Base-by-base conservation (phyloP, 2,329 filamentous ascomycete genomes). In the Aspergillus tanneri region DNA sequence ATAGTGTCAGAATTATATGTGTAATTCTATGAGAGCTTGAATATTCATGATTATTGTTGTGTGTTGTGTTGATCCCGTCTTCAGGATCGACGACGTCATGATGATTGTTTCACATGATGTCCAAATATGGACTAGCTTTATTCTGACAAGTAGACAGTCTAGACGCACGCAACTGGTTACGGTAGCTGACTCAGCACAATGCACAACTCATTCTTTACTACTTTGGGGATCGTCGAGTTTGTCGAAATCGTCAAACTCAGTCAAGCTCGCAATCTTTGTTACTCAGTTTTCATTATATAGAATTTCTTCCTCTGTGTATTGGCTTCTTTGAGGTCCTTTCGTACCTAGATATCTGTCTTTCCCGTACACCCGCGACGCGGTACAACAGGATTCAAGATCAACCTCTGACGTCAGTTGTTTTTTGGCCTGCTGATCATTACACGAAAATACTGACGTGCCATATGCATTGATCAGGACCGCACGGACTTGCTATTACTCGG, bases 391-490 rank as follows among this genome's bases (percentile, higher is more conserved):
- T 21, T 35, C 47, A 28, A 46, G 42, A 36, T n/a, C 32, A 46
- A 35, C 36, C 43, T 52, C 54, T 64, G 60, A 64, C 61, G 59
- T 64, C 61, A 64, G 54, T 54, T 60, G 39, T 53, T 54, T 46
- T 51, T 41, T 6, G 18, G 34, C 43, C 48, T 39, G 41, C 50
- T 44, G 47, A 45, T 43, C 40, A 28, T 19, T 37, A 30, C 36
- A 34, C 14, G 19, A 40, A 40, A 37, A 36, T 11, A 30, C 42
- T 37, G 42, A 23, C 28, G 37, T 42, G 25, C 48, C 52, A 45
- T 46, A 60, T 60, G 57, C 49, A 46, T 50, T 44, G 35, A 52
- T 42, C 25, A 51, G 12, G 30, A 10, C 7, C 6, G n/a, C n/a
- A n/a, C n/a, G n/a, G n/a, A n/a, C 10, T 19, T 34, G 5, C 14